Evolutionary conservation across 495 filamentous ascomycete species (phyloP), one percentile per base, ranked within the genome.

Genomic region (Hypoxylon intermedium): DNA sequence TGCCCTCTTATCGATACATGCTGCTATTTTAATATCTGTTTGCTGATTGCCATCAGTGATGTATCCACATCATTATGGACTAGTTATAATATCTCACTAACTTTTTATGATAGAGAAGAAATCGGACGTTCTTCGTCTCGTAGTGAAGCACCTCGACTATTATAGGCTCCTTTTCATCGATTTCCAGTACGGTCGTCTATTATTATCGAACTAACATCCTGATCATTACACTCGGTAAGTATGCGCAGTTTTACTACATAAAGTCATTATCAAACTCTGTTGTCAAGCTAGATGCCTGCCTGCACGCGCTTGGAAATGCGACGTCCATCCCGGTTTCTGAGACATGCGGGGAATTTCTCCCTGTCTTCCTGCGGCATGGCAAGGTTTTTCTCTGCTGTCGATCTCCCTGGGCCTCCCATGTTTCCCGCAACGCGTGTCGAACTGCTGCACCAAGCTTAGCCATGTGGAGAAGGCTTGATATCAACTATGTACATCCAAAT

Each of bases 21-120:
- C 56, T 65, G 19, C 56, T 65, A 65, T 65, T 65, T 60, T 47
- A 60, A 60, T 55, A 56, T 6, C 9, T 42, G 50, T 60, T 65
- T 55, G 45, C 60, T 65, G 45, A 56, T 52, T 30, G 50, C 47
- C 55, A 59, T 46, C 48, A 55, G 42, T 47, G 45, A 48, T 56
- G 45, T 64, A 55, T 59, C 51, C 56, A 60, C 52, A 48, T 60
- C 40, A 57, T 53, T 50, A 56, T 31, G 43, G 33, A 24, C 28
- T 42, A 41, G 3, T 53, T 53, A 43, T 54, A 20, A 18, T 18
- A 44, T 41, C 15, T 50, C 13, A 48, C 52, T 65, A 45, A 57
- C 46, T 37, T 56, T 37, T 56, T 41, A 47, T 13, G 31, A 55
- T 47, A 60, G 61, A 65, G 47, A 57, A 63, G 38, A 51, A 55